These are phyloP conservation scores for Adansonia gregorii DNA, from an alignment of 441 rosid genomes.

Conservation along the genomic window DNA sequence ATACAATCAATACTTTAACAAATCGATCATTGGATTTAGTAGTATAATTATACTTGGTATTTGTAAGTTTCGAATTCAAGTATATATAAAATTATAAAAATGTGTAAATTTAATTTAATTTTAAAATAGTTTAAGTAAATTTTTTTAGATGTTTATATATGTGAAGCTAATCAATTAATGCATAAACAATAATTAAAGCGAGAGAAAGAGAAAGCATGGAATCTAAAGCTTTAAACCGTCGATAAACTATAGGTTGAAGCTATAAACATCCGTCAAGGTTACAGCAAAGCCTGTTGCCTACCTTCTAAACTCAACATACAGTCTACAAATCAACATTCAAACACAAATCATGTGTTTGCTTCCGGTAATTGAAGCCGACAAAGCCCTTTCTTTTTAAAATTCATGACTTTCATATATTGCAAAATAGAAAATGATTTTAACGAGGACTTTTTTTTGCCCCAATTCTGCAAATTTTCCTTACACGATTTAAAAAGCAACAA, in stretches of 20 bases:
- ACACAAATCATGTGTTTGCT: not conserved
- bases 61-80: too few relatives aligned
- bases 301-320: slow-evolving; percentile 9
- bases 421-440: too few relatives aligned
- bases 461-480: slow-evolving; percentile 21
- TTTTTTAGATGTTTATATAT: too few relatives aligned
- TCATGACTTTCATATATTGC: too few relatives aligned
- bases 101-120: too few relatives aligned
- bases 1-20: too few relatives aligned
- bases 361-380: slow-evolving; percentile 24
- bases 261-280: slow-evolving; percentile 18
- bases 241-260: not conserved
- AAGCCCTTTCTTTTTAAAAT: not conserved
- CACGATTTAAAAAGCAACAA: not conserved
- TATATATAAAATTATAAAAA: too few relatives aligned
- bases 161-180: too few relatives aligned
- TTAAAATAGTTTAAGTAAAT: too few relatives aligned
- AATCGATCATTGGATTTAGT: too few relatives aligned
- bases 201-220: not conserved
- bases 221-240: not conserved
- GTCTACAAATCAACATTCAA: not conserved
- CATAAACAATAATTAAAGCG: too few relatives aligned
- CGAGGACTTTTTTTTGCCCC: not conserved
- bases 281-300: slow-evolving; percentile 22
- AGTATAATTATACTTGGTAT: too few relatives aligned